Base-by-base conservation (phyloP, 164 flowering plant species). In the Vitis cinerea region DNA sequence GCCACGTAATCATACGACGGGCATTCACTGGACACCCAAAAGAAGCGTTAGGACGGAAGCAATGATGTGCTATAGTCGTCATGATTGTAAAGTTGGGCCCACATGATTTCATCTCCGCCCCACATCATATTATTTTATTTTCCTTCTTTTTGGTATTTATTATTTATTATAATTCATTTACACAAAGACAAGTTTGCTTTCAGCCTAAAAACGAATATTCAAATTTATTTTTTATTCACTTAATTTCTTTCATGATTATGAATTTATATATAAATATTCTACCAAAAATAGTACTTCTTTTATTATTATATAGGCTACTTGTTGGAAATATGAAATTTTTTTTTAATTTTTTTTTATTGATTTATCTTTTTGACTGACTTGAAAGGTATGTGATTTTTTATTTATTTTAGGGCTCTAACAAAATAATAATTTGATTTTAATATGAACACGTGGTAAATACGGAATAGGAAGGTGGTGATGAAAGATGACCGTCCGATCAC, bases 1-100 rank as follows among this genome's bases (percentile, higher is more conserved):
- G 77, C 74, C 82, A 71, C 76, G 64, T 76, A 53, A 54, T 31
- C 8, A 7, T 10, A 2, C 30, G 64, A 77, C 79, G 77, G 83
- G 66, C 65, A 65, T 58, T n/a, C 37, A 11, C 16, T 13, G 29
- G 58, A 61, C 56, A 50, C 61, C 55, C 62, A 8, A 23, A 37
- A 9, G 10, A 19, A 67, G 65, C 70, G 64, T 59, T 74, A 63
- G 63, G 64, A 67, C 68, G 70, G 69, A 59, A 63, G 64, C 63
- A 64, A 72, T 81, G 77, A 75, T 81, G 75, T 51, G 7, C 14
- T 27, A 4, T 30, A 11, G 66, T 66, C 73, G 62, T 68, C 63
- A 68, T 67, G 47, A 68, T 73, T 59, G 29, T 27, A 16, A 10
- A 1, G 10, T 58, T 57, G 77, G 69, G 9, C 63, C 76, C 71